Evolutionary conservation across 2,329 filamentous ascomycete species (phyloP).

Genomic region (Raffaelea deltoideospora): DNA sequence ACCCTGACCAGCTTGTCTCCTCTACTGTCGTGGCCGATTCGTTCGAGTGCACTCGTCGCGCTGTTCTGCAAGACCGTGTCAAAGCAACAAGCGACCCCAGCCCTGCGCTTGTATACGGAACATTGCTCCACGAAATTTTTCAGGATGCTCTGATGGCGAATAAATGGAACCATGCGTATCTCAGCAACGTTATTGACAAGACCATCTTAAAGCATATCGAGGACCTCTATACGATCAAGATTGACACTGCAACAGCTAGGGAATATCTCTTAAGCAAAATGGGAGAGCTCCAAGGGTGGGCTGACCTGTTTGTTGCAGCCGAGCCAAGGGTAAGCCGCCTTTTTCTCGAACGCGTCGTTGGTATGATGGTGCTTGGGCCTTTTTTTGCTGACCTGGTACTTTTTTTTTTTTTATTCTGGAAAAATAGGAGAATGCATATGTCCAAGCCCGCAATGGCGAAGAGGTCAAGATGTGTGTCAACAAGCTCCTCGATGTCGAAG

Average conservation of each 20-base stretch:
- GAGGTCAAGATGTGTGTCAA: slow-evolving; percentile 72
- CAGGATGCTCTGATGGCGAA: slow-evolving; percentile 79
- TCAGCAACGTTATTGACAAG: slow-evolving; percentile 50
- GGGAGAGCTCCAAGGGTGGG: slow-evolving; percentile 70
- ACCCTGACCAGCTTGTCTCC: slow-evolving; percentile 90
- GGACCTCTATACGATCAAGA: slow-evolving; percentile 75
- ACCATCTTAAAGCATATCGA: slow-evolving; percentile 69
- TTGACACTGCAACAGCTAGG: slow-evolving; percentile 55
- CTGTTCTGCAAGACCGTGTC: slow-evolving; percentile 86
- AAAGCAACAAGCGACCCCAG: slow-evolving; percentile 76
- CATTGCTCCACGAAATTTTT: slow-evolving; percentile 87
- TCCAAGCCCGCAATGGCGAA: slow-evolving; percentile 65
- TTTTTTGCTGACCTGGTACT: not conserved
- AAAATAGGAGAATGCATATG: slow-evolving; percentile 47
- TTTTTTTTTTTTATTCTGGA: not conserved
- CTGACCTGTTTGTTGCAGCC: slow-evolving; percentile 59
- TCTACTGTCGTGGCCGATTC: slow-evolving; percentile 95
- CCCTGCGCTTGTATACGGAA: slow-evolving; percentile 77
- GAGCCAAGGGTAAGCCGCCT: slow-evolving; percentile 42
- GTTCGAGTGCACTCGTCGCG: slow-evolving; percentile 77
- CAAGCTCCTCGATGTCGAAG: slow-evolving; percentile 90
- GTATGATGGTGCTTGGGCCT: not conserved
- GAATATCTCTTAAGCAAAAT: slow-evolving; percentile 76
- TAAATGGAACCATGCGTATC: slow-evolving; percentile 56
- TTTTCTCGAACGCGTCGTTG: slow-evolving; percentile 9